Evolutionary conservation across 1,284 basidiomycete genomes (phyloP).

Genomic region (Cryptococcus sp.): DNA sequence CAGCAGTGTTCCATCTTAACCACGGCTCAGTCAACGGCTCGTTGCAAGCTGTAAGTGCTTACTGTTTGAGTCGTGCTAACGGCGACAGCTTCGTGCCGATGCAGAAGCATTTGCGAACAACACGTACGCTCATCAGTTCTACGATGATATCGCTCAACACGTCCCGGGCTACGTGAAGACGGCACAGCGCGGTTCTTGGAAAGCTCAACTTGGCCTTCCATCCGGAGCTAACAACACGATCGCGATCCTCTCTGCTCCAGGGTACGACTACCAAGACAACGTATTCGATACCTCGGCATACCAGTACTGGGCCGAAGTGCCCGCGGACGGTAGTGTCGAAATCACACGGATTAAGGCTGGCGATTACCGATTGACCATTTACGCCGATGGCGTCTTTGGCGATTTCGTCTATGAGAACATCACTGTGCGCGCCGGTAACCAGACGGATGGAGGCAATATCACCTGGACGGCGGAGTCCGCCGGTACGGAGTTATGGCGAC

Average conservation of each 20-base stretch:
- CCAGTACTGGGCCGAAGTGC: slow-evolving; percentile 44
- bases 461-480: slow-evolving; percentile 29
- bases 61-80: neutral
- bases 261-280: slow-evolving; percentile 39
- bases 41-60: neutral
- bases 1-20: slow-evolving; percentile 22
- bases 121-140: slow-evolving; percentile 32
- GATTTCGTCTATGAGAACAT: slow-evolving; percentile 36
- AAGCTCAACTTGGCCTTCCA: slow-evolving; percentile 28
- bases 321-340: slow-evolving; percentile 22
- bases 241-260: slow-evolving; percentile 32
- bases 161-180: slow-evolving; percentile 32
- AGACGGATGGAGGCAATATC: slow-evolving; percentile 12
- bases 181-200: slow-evolving; percentile 26
- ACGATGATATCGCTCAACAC: slow-evolving; percentile 36
- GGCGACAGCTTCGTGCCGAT: slow-evolving; percentile 6
- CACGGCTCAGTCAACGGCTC: neutral
- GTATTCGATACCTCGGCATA: slow-evolving; percentile 8
- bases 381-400: slow-evolving; percentile 45
- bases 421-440: slow-evolving; percentile 20
- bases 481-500: slow-evolving; percentile 40
- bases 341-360: slow-evolving; percentile 41
- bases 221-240: slow-evolving; percentile 25
- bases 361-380: slow-evolving; percentile 39
- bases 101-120: slow-evolving; percentile 15